Conservation (phyloP, 2,329 filamentous ascomycete genomes). For the Aspergillus novoparasiticus region DNA sequence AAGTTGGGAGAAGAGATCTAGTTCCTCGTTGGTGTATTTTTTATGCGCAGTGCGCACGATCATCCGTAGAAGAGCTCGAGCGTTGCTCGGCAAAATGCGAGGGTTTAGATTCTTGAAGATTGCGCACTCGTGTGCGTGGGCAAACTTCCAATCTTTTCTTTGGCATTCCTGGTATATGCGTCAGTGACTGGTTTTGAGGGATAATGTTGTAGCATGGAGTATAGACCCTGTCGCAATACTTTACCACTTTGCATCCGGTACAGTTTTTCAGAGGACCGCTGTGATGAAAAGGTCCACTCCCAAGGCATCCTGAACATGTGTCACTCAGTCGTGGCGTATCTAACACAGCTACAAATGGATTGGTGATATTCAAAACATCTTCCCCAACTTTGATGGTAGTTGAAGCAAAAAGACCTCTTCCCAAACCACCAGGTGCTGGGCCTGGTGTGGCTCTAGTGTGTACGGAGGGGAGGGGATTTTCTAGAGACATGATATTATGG, state of each 20-base stretch:
- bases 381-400: constrained; percentile 52
- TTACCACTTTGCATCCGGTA: constrained; percentile 59
- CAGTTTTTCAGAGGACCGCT: constrained; percentile 53
- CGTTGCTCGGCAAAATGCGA: constrained; percentile 56
- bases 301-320: constrained; percentile 62
- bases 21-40: constrained; percentile 41
- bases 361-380: constrained; percentile 51
- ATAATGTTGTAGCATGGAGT: not conserved
- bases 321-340: constrained; percentile 55
- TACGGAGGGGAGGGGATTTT: not conserved
- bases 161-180: constrained; percentile 56
- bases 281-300: constrained; percentile 33
- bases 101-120: constrained; percentile 51
- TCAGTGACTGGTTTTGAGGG: constrained; percentile 2
- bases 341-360: constrained; percentile 57
- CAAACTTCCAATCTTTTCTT: constrained; percentile 58
- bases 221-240: constrained; percentile 61
- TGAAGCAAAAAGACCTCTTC: constrained; percentile 59
- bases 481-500: constrained; percentile 1
- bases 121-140: constrained; percentile 63
- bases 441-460: constrained; percentile 28
- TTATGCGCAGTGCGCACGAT: constrained; percentile 46
- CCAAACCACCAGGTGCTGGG: constrained; percentile 36
- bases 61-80: constrained; percentile 58
- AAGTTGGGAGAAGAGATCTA: constrained; percentile 47